These are phyloP conservation scores for Orobanche coerulescens DNA, from an alignment of 257 asterid genomes.

Conservation along the genomic window DNA sequence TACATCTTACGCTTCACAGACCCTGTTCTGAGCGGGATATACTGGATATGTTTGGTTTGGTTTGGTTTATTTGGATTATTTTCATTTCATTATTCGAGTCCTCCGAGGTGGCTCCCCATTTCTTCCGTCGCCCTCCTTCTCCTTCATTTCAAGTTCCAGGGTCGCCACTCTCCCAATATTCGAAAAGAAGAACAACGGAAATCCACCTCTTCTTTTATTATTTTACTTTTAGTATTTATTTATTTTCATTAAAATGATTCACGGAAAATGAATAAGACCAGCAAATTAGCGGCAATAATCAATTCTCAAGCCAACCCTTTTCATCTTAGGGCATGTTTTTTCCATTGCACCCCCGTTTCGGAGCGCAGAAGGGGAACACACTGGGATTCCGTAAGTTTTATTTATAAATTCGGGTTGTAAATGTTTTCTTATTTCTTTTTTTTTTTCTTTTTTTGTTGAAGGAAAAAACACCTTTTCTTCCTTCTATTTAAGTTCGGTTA, in stretches of 20 bases:
- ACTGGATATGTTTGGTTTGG: too few species aligned
- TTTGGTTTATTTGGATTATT: too few species aligned
- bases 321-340: conserved; percentile 36
- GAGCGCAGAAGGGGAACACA: conserved; percentile 61
- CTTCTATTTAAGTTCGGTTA: neutral
- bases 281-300: conserved; percentile 38
- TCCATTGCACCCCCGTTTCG: conserved; percentile 59
- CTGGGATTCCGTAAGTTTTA: conserved; percentile 53
- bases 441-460: neutral
- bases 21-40: too few species aligned
- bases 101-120: conserved; percentile 23
- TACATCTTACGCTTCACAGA: too few species aligned
- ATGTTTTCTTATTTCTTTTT: neutral
- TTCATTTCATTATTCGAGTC: neutral
- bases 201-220: neutral
- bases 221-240: neutral
- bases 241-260: conserved; percentile 25
- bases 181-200: neutral
- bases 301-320: conserved; percentile 42
- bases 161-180: conserved; percentile 23
- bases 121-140: conserved; percentile 20
- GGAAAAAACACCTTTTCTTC: neutral
- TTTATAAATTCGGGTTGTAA: neutral
- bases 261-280: conserved; percentile 46
- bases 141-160: too few species aligned